Conservation (phyloP, 1,139 yeast genomes). For the Candida pseudocylindracea region DNA sequence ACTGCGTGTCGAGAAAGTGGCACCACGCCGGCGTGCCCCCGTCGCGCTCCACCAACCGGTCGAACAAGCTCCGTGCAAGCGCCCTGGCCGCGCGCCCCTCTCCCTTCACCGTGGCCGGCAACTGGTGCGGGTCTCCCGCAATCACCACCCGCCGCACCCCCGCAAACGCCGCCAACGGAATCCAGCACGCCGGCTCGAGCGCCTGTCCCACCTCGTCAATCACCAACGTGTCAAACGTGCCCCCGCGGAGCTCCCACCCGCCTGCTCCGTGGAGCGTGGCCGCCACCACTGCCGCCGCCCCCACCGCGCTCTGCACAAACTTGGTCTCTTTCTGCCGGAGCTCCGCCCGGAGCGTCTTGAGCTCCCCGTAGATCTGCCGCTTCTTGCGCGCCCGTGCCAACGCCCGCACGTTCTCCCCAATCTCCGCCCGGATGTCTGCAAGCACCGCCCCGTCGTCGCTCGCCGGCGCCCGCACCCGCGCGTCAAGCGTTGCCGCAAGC, state of each 20-base stretch:
- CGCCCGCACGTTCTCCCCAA: slow-evolving; percentile 31
- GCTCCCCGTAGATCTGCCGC: slow-evolving; percentile 41
- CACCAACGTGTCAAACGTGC: slow-evolving; percentile 58
- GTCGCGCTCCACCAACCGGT: slow-evolving; percentile 35
- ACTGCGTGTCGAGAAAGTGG: slow-evolving; percentile 45
- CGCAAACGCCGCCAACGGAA: slow-evolving; percentile 54
- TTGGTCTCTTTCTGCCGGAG: slow-evolving; percentile 42
- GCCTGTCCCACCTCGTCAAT: slow-evolving; percentile 95
- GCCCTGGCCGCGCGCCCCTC: slow-evolving; percentile 9
- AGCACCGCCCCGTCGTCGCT: slow-evolving; percentile 17
- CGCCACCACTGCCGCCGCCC: slow-evolving; percentile 45
- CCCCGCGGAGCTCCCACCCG: slow-evolving; percentile 29
- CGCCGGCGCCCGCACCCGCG: slow-evolving; percentile 28
- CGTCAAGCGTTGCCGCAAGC: slow-evolving; percentile 55
- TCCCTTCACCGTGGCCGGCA: slow-evolving; percentile 56
- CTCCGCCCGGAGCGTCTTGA: slow-evolving; percentile 51
- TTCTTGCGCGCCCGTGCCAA: slow-evolving; percentile 46
- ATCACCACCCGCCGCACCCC: slow-evolving; percentile 39
- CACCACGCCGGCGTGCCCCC: slow-evolving; percentile 25
- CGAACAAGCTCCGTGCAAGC: slow-evolving; percentile 26
- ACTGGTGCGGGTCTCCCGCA: slow-evolving; percentile 77
- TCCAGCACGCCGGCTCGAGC: slow-evolving; percentile 93
- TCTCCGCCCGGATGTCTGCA: slow-evolving; percentile 49
- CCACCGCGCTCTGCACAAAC: slow-evolving; percentile 33
- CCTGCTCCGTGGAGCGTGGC: slow-evolving; percentile 84